Conservation (phyloP, 2,329 filamentous ascomycete species). For the Chaetomium olivaceum region DNA sequence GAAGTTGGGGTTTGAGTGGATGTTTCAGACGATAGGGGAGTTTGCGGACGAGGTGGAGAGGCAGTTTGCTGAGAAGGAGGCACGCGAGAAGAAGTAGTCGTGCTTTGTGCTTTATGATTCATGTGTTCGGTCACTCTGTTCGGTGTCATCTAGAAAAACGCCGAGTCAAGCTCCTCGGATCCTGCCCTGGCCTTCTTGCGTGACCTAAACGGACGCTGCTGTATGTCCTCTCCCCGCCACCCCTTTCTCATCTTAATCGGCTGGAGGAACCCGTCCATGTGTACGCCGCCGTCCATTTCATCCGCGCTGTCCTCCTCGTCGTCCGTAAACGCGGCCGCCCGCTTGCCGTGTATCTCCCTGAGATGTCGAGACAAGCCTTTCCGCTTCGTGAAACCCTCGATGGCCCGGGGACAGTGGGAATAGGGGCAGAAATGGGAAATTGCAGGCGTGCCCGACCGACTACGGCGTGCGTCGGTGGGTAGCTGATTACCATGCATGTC, state of each 20-base stretch:
- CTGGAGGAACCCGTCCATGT: slow-evolving; percentile 67
- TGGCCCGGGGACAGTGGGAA: slow-evolving; percentile 39
- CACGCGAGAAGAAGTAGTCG: not conserved
- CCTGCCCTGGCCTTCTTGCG: slow-evolving; percentile 14
- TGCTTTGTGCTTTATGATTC: not conserved
- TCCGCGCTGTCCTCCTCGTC: slow-evolving; percentile 48
- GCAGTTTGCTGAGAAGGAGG: slow-evolving; percentile 37
- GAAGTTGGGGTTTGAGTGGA: slow-evolving; percentile 41
- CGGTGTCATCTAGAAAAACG: not conserved
- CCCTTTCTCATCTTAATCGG: slow-evolving; percentile 52
- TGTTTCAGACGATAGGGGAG: slow-evolving; percentile 42
- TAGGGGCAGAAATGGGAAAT: slow-evolving; percentile 41
- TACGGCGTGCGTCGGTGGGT: slow-evolving; percentile 1
- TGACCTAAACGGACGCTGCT: slow-evolving; percentile 18
- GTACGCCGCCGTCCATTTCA: slow-evolving; percentile 62
- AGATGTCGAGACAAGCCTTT: slow-evolving; percentile 47
- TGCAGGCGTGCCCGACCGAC: slow-evolving; percentile 25
- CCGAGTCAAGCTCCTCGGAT: slow-evolving; percentile 16
- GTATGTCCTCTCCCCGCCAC: slow-evolving; percentile 47
- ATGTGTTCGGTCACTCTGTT: not conserved
- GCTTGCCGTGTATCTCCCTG: slow-evolving; percentile 43
- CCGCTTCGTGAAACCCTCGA: slow-evolving; percentile 41
- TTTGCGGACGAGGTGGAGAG: slow-evolving; percentile 45
- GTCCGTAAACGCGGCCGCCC: not conserved
- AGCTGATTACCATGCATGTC: not conserved